Base-by-base conservation (phyloP, 371 early-diverging fungal species). In the Mortierella sp. region DNA sequence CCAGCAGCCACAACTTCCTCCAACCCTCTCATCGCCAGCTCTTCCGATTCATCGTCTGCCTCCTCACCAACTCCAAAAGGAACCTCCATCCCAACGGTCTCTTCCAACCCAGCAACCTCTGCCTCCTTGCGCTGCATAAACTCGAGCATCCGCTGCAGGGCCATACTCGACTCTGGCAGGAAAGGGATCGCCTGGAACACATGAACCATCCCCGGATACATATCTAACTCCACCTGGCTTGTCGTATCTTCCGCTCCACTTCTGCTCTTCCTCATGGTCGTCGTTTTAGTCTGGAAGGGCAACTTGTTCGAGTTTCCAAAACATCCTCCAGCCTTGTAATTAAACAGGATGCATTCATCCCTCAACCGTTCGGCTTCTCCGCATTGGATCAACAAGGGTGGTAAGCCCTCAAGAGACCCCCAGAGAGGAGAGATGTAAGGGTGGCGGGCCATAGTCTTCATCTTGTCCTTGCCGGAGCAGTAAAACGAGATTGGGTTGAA, bases 181-280 rank as follows among this genome's bases (percentile, higher is more conserved):
- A 92, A 90, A 4, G 91, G 91, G 61, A 92, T 87, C 11, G 90
- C 91, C 72, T 92, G 92, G 61, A 92, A 92, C 16, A 92, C 92
- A 81, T 92, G 92, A 0, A 91, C 89, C 92, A 92, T 92, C 16
- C 79, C 79, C 21, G 86, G 82, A 67, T 81, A 86, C 69, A 81
- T 78, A n/a, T 86, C 86, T 44, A 86, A 16, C 34, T 86, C 86
- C 0, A 86, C 82, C 46, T 43, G 69, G 11, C 48, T n/a, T 2
- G 43, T 40, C 6, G 10, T 50, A 9, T 16, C 50, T 50, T 2
- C 50, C 13, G 54, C 34, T 19, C 6, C 31, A 31, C 50, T 71
- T 51, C 67, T 51, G 16, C 61, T 44, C 16, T 44, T 26, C 6
- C 0, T 59, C 61, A 31, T 16, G 11, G 44, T 19, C 6, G 71